Base-by-base conservation (phyloP, 2,329 filamentous ascomycete genomes). In the Cladobotryum mycophilum region DNA sequence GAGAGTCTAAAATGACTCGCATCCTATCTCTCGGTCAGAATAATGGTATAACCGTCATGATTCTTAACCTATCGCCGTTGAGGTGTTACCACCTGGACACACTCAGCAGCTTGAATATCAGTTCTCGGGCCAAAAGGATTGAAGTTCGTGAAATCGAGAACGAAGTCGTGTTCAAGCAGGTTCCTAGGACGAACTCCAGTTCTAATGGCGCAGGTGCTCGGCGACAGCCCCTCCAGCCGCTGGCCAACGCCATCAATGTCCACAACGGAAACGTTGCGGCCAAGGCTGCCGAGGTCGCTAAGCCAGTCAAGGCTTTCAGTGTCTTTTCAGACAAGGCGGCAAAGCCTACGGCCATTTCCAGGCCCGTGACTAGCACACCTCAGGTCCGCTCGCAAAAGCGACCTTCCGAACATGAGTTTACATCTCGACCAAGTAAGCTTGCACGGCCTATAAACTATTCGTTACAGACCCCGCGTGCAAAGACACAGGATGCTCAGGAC, bases 121-220 rank as follows among this genome's bases (percentile, higher is more conserved):
- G 91, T 62, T 96, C 93, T 47, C 81, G 92, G 11, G 95, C 92
- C 20, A 96, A 96, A 75, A 89, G 95, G 62, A 96, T 97, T 59
- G 92, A 97, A 67, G 86, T 96, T 11, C 85, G 89, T 46, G 93
- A 97, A 67, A 88, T 96, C 52, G 92, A 97, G 68, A 97, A 97
- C 63, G 90, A 96, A 63, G 86, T 95, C 4, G 85, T 96, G 38
- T 95, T 89, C 72, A 89, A 88, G 64, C 84, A 87, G 48, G 79
- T 81, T 49, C 82, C 85, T 25, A 78, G 82, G 50, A 74, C 78
- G n/a, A 70, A 62, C 60, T 64, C 69, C 11, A 65, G 61, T 56
- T 58, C 69, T 58, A 60, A 66, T 47, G 60, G 66, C 58, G 57
- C 70, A 56, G 73, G 73, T 7, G 57, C 69, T 3, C 71, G 75